Evolutionary conservation across 352 stramenopile genomes (phyloP), one percentile per base, ranked within the genome.

Genomic region (Phytophthora cryptogea): DNA sequence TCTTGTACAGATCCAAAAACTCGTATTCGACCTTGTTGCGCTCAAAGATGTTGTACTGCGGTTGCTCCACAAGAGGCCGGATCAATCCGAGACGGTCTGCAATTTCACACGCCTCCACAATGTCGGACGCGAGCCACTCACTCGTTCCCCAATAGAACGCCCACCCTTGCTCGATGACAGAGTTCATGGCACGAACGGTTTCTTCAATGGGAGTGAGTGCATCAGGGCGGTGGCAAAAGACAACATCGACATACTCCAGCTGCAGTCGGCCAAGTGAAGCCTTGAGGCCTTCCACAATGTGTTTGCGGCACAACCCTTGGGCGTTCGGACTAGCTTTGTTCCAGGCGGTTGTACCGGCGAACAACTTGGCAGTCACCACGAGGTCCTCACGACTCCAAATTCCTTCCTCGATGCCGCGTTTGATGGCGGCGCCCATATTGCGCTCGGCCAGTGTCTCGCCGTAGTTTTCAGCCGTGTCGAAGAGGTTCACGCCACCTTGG

Each of bases 141-240:
- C 66, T 80, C 20, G 42, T 49, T 20, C 77, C 79, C 79, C 79
- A 89, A 44, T 75, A 72, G 27, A 76, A 80, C 3, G 77, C 76
- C 56, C 70, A 81, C 48, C 79, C 79, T 36, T 76, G 54, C 39
- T 80, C 49, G 4, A 90, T 78, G 14, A 89, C 33, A 31, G 75
- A 74, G 50, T 68, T 85, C 76, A 89, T 87, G 43, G 75, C 74
- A 35, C 78, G 72, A 26, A 89, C 65, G 3, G 59, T 84, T 52
- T 87, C 80, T 58, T 86, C 68, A 42, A 88, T 84, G 1, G 79
- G 79, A 27, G 67, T 83, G n/a, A 45, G 42, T 6, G 70, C 59
- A 20, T 88, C 78, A 16, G 72, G 62, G 32, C 78, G 74, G 54
- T 88, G 78, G 54, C 71, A 77, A 42, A 83, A 86, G 52, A 84